Conservation (phyloP, 2,329 filamentous ascomycete species). For the Penicillium vulpinum region DNA sequence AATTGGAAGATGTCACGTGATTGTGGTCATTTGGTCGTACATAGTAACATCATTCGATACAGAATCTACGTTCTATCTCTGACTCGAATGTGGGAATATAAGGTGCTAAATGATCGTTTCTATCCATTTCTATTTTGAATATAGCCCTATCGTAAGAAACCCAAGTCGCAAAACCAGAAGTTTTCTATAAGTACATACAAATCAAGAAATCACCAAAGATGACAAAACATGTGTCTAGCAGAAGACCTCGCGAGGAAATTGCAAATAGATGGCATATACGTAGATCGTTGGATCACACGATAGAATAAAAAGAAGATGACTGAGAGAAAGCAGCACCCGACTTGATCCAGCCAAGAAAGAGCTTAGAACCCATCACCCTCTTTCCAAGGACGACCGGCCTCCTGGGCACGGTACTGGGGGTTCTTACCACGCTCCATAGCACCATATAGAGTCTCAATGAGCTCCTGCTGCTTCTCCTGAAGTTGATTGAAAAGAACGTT, state of each 20-base stretch:
- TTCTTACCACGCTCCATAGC: slow-evolving; percentile 55
- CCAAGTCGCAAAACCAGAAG: neutral
- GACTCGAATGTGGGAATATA: neutral
- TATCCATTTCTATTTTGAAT: neutral
- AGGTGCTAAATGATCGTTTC: neutral
- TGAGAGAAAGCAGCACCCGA: neutral
- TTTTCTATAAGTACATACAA: neutral
- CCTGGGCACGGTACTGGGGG: slow-evolving; percentile 52
- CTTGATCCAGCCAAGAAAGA: slow-evolving; percentile 3
- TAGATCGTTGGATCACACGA: neutral
- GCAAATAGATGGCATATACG: slow-evolving; percentile 3
- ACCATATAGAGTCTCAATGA: slow-evolving; percentile 44
- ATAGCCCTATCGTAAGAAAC: neutral
- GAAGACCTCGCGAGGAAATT: neutral
- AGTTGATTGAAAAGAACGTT: slow-evolving; percentile 36
- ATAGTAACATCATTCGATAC: neutral
- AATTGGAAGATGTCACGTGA: slow-evolving; percentile 23
- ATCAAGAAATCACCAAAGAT: neutral
- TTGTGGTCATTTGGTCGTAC: neutral
- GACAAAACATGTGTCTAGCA: neutral
- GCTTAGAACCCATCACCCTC: slow-evolving; percentile 57
- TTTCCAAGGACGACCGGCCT: slow-evolving; percentile 56
- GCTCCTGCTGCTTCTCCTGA: slow-evolving; percentile 41
- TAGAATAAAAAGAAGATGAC: neutral
- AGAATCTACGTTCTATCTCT: neutral